Evolutionary conservation across 345 rosid species (phyloP), one percentile per base, ranked within the genome.

Genomic region (Corchorus olitorius): DNA sequence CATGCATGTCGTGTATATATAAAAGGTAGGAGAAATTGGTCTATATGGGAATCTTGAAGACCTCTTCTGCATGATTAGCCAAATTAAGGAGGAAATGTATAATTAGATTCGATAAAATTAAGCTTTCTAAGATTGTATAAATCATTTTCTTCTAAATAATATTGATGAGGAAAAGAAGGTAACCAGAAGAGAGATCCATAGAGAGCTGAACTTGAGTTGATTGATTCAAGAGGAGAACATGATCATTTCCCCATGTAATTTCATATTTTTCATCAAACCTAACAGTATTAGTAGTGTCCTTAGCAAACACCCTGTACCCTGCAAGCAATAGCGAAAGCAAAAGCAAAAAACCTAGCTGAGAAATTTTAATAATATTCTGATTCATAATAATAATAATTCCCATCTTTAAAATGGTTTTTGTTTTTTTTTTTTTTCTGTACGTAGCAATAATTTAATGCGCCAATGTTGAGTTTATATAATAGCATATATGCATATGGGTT

Each of bases 111-210:
- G 27, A 39, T 3, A 39, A 39, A 39, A 39, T 39, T n/a, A n/a
- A n/a, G n/a, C n/a, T n/a, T 39, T 39, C 65, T 6, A 60, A n/a
- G 5, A 9, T 20, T 5, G 34, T 60, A 19, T 27, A n/a, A n/a
- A n/a, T 1, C 27, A 27, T 27, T 27, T 27, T 27, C 27, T 27
- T 27, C 27, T 27, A 27, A 27, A 27, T 27, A 27, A 27, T 27
- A 27, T 61, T 14, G 45, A 33, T 59, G 58, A 65, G 54, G 43
- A 65, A 22, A 60, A 19, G 43, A 22, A 56, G 45, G 12, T 14
- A 19, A 89, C 93, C 93, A 6, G 91, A 88, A 80, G 81, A 74
- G 3, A 16, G 15, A 75, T 89, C 93, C 81, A 88, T 27, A 1
- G 90, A 88, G 50, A 89, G 91, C 82, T 82, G 89, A 72, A 85